phyloP scores from a whole-genome alignment of 139 green algal genomes.

The Chlamydomonas sphaeroides region DNA sequence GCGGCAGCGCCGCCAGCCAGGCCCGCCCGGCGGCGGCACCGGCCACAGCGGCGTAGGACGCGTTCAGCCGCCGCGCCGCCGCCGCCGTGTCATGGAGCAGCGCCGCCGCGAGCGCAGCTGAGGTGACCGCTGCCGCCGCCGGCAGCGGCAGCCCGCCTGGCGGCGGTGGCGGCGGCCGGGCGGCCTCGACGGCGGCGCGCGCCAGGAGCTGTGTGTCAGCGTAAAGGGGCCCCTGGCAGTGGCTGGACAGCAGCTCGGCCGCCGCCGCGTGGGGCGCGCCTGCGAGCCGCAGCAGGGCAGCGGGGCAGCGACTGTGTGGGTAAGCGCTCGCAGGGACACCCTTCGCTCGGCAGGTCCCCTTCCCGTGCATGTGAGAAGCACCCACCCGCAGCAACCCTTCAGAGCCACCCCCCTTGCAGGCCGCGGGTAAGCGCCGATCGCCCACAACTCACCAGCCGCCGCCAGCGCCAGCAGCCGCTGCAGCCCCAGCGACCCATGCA shows the following conservation, averaged over 20 bases:
- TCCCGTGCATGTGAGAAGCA: no score
- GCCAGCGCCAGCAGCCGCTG: neutral
- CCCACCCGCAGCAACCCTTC: no score
- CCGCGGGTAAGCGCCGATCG: no score
- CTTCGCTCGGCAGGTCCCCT: neutral
- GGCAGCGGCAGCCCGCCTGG: neutral
- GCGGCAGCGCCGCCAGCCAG: constrained; percentile 26
- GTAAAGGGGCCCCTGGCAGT: constrained; percentile 2
- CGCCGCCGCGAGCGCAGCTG: neutral
- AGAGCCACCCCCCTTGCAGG: no score
- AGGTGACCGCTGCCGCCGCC: neutral
- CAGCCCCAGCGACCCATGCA: neutral
- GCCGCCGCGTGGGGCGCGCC: neutral
- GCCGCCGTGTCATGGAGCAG: neutral
- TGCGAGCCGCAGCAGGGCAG: neutral
- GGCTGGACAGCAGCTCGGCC: neutral
- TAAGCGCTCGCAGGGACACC: neutral
- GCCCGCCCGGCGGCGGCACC: neutral
- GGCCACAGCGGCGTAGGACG: constrained; percentile 7
- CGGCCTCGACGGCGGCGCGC: neutral
- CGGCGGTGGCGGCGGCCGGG: neutral
- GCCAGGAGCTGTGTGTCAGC: constrained; percentile 12
- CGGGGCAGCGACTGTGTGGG: neutral
- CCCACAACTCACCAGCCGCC: neutral
- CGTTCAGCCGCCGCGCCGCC: neutral